Conservation (phyloP, 805 yeast species). For the Lipomyces sp. region DNA sequence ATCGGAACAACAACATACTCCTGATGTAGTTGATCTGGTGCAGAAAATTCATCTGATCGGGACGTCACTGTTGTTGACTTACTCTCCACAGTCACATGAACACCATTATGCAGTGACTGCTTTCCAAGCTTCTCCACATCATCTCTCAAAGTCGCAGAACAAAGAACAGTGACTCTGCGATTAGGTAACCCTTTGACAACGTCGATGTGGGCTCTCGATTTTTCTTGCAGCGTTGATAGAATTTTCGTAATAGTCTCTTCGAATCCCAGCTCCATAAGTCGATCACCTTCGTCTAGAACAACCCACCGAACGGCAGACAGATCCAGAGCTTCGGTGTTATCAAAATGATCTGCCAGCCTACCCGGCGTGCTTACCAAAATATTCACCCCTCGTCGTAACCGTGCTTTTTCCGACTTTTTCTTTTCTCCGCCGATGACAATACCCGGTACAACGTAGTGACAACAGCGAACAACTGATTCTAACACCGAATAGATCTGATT, state of each 20-base stretch:
- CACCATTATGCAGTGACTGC: conserved; percentile 72
- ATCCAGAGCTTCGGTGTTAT: conserved; percentile 78
- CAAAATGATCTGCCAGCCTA: conserved; percentile 90
- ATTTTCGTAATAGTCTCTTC: conserved; percentile 89
- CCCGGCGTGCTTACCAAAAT: conserved; percentile 98
- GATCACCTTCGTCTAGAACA: conserved; percentile 96
- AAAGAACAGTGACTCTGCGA: conserved; percentile 74
- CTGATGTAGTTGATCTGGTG: conserved; percentile 91
- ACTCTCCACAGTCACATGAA: conserved; percentile 47
- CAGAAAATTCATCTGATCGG: conserved; percentile 47
- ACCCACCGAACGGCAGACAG: conserved; percentile 78
- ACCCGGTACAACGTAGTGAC: conserved; percentile 92
- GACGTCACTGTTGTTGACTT: not conserved
- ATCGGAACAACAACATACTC: conserved; percentile 87
- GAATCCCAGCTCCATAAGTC: conserved; percentile 92
- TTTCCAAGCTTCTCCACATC: conserved; percentile 82
- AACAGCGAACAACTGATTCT: conserved; percentile 66
- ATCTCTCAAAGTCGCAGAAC: conserved; percentile 92
- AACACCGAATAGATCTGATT: conserved; percentile 84
- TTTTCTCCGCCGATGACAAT: conserved; percentile 98
- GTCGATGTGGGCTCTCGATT: conserved; percentile 50
- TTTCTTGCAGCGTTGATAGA: conserved; percentile 59
- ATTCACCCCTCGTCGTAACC: conserved; percentile 93
- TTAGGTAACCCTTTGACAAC: conserved; percentile 59
- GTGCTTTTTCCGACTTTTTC: conserved; percentile 94